These are phyloP conservation scores for Chiua sp. DNA, from an alignment of 1,284 basidiomycete genomes.

Conservation along the genomic window DNA sequence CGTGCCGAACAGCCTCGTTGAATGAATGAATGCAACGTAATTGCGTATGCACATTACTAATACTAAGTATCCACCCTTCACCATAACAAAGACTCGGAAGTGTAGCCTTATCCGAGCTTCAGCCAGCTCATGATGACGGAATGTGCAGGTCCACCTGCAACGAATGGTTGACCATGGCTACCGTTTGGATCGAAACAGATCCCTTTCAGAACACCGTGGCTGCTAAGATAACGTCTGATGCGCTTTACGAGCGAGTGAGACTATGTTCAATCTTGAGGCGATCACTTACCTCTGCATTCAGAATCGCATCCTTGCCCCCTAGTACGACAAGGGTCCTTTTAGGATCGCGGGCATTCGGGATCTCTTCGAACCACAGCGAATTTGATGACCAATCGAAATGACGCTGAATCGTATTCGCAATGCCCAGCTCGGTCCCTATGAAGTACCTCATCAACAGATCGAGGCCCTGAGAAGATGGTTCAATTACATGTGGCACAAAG, in stretches of 20 bases:
- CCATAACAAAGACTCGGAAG: conserved; percentile 6
- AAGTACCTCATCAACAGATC: conserved; percentile 88
- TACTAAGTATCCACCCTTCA: neutral
- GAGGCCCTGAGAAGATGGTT: conserved; percentile 55
- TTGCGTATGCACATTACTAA: neutral
- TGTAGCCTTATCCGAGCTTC: conserved; percentile 22
- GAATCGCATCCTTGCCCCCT: conserved; percentile 81
- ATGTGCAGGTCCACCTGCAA: conserved; percentile 58
- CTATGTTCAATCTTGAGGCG: neutral
- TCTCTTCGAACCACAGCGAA: conserved; percentile 88
- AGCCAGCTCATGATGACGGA: conserved; percentile 72
- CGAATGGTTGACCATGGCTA: conserved; percentile 75
- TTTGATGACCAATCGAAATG: conserved; percentile 91
- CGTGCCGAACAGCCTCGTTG: conserved; percentile 2
- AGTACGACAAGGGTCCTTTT: conserved; percentile 71
- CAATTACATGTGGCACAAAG: conserved; percentile 8
- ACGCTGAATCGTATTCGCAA: conserved; percentile 83
- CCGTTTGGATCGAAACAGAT: conserved; percentile 74
- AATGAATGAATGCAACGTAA: neutral
- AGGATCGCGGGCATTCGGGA: conserved; percentile 74
- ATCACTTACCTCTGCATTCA: conserved; percentile 66
- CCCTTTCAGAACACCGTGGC: conserved; percentile 76
- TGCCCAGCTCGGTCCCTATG: conserved; percentile 83
- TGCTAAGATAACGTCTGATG: conserved; percentile 73
- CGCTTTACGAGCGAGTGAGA: conserved; percentile 49